These are phyloP conservation scores for Zostera marina DNA, from an alignment of 116 monocot genomes.

Conservation along the genomic window DNA sequence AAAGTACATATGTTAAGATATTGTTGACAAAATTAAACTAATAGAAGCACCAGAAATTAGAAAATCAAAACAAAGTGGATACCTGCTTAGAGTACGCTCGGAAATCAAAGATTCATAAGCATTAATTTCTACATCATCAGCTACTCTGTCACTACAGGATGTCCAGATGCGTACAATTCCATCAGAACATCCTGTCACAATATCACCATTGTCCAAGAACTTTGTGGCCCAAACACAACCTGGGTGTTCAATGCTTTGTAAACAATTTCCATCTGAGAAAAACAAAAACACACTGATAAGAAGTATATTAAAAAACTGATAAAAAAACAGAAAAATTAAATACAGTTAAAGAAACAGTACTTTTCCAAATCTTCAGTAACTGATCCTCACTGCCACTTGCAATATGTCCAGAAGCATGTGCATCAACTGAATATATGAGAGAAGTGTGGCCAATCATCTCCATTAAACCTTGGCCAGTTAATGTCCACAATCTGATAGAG, in stretches of 20 bases:
- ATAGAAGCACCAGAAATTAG: neutral
- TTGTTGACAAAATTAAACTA: neutral
- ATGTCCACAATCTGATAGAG: slow-evolving; percentile 78
- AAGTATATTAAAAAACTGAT: neutral
- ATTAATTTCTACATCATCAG: slow-evolving; percentile 42
- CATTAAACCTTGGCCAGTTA: slow-evolving; percentile 75
- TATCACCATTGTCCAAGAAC: slow-evolving; percentile 89
- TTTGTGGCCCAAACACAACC: slow-evolving; percentile 98
- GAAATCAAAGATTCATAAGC: slow-evolving; percentile 45
- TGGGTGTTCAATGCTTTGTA: slow-evolving; percentile 95
- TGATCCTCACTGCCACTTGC: slow-evolving; percentile 95
- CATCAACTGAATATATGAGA: slow-evolving; percentile 85
- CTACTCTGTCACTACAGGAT: slow-evolving; percentile 16
- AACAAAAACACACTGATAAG: neutral
- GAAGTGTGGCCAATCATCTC: slow-evolving; percentile 95
- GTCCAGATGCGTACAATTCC: slow-evolving; percentile 81
- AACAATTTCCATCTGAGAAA: slow-evolving; percentile 61
- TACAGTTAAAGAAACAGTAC: slow-evolving; percentile 15
- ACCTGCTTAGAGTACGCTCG: slow-evolving; percentile 59
- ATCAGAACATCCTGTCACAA: slow-evolving; percentile 95
- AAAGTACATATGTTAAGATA: neutral
- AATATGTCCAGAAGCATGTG: slow-evolving; percentile 76
- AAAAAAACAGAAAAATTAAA: neutral
- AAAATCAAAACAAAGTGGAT: slow-evolving; percentile 1
- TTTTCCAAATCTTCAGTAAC: slow-evolving; percentile 88